Evolutionary conservation across 2,329 filamentous ascomycete species (phyloP).

Genomic region (Hypomyces perniciosus): DNA sequence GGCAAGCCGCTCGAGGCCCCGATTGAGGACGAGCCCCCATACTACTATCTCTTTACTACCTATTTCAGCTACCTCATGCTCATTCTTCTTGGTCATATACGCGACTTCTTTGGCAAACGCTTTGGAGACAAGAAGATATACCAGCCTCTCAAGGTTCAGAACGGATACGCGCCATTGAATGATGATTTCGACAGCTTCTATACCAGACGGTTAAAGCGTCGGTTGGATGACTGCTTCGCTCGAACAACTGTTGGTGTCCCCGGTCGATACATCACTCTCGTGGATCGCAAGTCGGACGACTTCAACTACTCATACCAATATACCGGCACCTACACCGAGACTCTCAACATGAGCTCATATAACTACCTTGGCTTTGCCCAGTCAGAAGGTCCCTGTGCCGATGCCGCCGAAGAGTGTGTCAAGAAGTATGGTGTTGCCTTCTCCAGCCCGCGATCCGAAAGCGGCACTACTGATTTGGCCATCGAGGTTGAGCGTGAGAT

Average conservation of each 20-base stretch:
- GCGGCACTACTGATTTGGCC: constrained; percentile 81
- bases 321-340: constrained; percentile 87
- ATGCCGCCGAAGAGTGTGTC: constrained; percentile 80
- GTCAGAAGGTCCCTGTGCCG: constrained; percentile 92
- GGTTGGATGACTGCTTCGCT: constrained; percentile 95
- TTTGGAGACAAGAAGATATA: constrained; percentile 81
- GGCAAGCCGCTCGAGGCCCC: constrained; percentile 75
- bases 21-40: constrained; percentile 90
- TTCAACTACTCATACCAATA: constrained; percentile 87
- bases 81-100: constrained; percentile 89
- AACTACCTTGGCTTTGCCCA: constrained; percentile 99
- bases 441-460: constrained; percentile 75
- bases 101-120: constrained; percentile 96
- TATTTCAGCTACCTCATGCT: constrained; percentile 97
- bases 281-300: constrained; percentile 86
- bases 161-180: constrained; percentile 92
- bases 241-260: constrained; percentile 89
- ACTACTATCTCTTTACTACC: constrained; percentile 94
- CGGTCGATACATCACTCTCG: constrained; percentile 84
- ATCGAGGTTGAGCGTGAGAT: constrained; percentile 85
- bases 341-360: constrained; percentile 98
- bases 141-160: constrained; percentile 70
- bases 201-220: constrained; percentile 82
- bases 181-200: constrained; percentile 99
- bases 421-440: constrained; percentile 79